Conservation (phyloP, 179 eudicot genomes). For the Pouteria campechiana region DNA sequence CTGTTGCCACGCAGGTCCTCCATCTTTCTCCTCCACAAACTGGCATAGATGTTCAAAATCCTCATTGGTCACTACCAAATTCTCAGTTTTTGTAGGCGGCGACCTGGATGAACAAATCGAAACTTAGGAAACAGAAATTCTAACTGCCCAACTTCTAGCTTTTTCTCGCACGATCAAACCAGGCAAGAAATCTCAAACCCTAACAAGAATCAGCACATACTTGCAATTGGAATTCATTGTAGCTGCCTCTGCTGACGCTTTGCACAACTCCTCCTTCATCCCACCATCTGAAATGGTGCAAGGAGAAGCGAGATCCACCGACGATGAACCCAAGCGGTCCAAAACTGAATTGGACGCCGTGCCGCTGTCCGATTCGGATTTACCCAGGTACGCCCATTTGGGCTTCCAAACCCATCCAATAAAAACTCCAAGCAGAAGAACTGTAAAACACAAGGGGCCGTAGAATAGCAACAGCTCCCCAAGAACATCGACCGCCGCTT, state of each 20-base stretch:
- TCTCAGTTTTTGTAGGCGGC: slow-evolving; percentile 24
- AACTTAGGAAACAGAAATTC: neutral
- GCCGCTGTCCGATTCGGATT: slow-evolving; percentile 28
- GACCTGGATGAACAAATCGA: slow-evolving; percentile 30
- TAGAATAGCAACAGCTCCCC: slow-evolving; percentile 35
- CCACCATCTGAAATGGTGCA: slow-evolving; percentile 8
- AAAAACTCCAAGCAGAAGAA: slow-evolving; percentile 52
- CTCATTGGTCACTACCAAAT: slow-evolving; percentile 22
- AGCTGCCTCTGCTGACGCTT: neutral
- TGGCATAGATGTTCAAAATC: slow-evolving; percentile 56
- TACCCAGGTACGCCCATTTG: slow-evolving; percentile 37
- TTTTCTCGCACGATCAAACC: neutral
- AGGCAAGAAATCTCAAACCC: neutral
- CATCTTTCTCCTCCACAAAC: slow-evolving; percentile 76
- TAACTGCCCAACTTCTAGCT: neutral
- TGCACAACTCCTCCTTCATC: slow-evolving; percentile 2
- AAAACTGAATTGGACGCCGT: slow-evolving; percentile 18
- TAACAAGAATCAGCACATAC: neutral
- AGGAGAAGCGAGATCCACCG: slow-evolving; percentile 8
- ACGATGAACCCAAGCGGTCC: slow-evolving; percentile 8
- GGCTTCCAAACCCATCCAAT: slow-evolving; percentile 89
- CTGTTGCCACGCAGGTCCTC: slow-evolving; percentile 76
- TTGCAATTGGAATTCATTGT: neutral
- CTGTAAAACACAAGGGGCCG: slow-evolving; percentile 61
- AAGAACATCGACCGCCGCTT: too few species aligned